These are phyloP conservation scores for Blastocystis sp. DNA, from an alignment of 352 stramenopile genomes.

Conservation along the genomic window DNA sequence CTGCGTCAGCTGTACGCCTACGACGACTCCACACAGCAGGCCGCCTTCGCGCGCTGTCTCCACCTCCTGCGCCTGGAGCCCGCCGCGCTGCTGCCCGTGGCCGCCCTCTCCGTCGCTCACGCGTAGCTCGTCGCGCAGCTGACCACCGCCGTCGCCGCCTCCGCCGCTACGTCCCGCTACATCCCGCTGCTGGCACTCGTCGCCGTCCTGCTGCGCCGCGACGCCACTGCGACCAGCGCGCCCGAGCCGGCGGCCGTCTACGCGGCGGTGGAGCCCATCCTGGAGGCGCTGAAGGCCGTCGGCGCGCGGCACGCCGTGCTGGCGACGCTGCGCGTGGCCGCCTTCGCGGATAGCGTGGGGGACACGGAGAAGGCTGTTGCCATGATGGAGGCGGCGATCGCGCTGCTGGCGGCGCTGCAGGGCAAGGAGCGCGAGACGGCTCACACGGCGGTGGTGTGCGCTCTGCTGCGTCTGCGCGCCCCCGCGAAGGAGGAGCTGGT, in stretches of 20 bases:
- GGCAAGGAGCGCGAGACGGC: background rate
- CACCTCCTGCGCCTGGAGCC: slow-evolving; percentile 83
- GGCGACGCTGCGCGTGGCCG: background rate
- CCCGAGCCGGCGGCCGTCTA: background rate
- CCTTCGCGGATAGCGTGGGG: background rate
- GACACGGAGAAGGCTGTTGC: background rate
- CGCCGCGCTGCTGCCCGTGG: slow-evolving; percentile 79
- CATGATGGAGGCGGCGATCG: slow-evolving; percentile 16
- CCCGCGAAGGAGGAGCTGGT: slow-evolving; percentile 8
- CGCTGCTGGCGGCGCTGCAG: background rate
- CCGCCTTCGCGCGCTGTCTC: slow-evolving; percentile 85
- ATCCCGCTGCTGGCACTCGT: slow-evolving; percentile 29
- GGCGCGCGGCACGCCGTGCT: slow-evolving; percentile 11
- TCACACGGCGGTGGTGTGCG: slow-evolving; percentile 4
- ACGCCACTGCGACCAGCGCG: background rate
- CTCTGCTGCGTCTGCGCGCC: slow-evolving; percentile 9
- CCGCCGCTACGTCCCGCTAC: background rate
- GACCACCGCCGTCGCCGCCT: background rate
- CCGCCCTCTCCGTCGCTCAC: slow-evolving; percentile 36
- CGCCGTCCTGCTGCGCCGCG: background rate
- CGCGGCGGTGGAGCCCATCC: background rate
- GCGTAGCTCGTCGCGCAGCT: slow-evolving; percentile 12
- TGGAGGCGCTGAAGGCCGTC: background rate
- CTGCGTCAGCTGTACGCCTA: slow-evolving; percentile 37
- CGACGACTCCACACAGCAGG: slow-evolving; percentile 78